phyloP scores from a whole-genome alignment of 1,284 basidiomycete genomes.

The Ustilago nuda region DNA sequence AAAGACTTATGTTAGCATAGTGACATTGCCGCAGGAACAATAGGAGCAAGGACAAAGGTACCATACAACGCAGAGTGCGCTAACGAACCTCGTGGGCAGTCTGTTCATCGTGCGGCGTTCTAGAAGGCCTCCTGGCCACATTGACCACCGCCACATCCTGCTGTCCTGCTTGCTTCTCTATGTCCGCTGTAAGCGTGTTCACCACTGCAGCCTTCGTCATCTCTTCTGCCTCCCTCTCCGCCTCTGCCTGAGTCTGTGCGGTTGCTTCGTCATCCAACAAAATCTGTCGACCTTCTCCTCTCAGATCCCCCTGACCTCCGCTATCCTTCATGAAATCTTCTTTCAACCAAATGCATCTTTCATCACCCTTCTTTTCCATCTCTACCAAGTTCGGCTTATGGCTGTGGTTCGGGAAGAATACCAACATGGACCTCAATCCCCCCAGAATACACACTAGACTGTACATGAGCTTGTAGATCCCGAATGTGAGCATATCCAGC shows the following conservation, averaged over 20 bases:
- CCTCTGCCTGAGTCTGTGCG: neutral
- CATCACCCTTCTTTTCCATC: constrained; percentile 33
- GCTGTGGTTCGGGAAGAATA: constrained; percentile 31
- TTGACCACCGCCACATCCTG: constrained; percentile 7
- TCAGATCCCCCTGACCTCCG: constrained; percentile 30
- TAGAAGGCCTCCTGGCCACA: constrained; percentile 2
- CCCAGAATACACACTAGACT: constrained; percentile 33
- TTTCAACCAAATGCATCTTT: constrained; percentile 32
- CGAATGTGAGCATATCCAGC: constrained; percentile 34
- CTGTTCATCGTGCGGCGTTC: constrained; percentile 15
- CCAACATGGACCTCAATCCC: constrained; percentile 20
- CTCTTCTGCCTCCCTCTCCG: neutral
- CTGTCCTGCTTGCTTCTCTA: neutral
- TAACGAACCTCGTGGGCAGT: constrained; percentile 20
- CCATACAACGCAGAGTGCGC: neutral
- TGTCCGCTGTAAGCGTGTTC: neutral
- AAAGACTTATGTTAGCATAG: too few relatives aligned
- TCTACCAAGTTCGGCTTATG: constrained; percentile 25
- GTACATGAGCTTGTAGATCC: constrained; percentile 43
- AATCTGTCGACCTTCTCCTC: constrained; percentile 31
- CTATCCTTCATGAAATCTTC: constrained; percentile 32
- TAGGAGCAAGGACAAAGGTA: neutral
- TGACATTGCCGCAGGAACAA: neutral
- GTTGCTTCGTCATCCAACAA: constrained; percentile 9
- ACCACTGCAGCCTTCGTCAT: neutral